Evolutionary conservation across 2,329 filamentous ascomycete species (phyloP), one percentile per base, ranked within the genome.

Genomic region (Fusarium robinianum): DNA sequence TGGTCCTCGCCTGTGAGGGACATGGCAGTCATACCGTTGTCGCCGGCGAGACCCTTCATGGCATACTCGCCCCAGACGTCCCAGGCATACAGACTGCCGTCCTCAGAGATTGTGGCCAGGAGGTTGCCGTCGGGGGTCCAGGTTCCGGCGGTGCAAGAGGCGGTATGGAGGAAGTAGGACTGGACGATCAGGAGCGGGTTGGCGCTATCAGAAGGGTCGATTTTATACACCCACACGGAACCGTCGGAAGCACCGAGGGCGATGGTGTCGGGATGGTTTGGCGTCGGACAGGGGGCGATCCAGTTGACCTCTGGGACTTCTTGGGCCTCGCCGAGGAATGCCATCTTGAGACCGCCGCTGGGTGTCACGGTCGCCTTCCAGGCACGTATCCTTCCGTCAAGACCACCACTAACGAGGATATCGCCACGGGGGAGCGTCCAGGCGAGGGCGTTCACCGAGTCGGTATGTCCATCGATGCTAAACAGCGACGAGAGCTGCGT

Each of bases 271-370:
- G 86, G 81, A 64, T 88, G 82, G 5, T 76, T 72, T 9, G 83
- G 68, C 49, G 84, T 76, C 1, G 91, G 90, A 64, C 88, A 95
- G 0, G 90, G 72, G 1, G 76, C 71, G 22, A 97, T 70, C 91
- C 92, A 99, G 74, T 94, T 95, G 63, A 99, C 86, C 70, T 97
- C 92, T 59, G 95, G 87, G 8, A 96, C 92, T 67, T 99, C 94
- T 62, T 90, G 87, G 3, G 84, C 81, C 63, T 94, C 88, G 41
- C 80, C 87, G 7, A 95, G 69, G 61, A 88, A 87, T 30, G 78
- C 74, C 62, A 81, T 68, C 37, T 75, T 71, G 32, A 75, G 66
- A 49, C 76, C 75, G 15, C 75, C 72, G 24, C 73, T 55, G 55
- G 72, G 55, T 61, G 73, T 63, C 64, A 78, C 58, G 9, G 70